Conservation (phyloP, 73 alveolate species). For the Breviolum minutum region DNA sequence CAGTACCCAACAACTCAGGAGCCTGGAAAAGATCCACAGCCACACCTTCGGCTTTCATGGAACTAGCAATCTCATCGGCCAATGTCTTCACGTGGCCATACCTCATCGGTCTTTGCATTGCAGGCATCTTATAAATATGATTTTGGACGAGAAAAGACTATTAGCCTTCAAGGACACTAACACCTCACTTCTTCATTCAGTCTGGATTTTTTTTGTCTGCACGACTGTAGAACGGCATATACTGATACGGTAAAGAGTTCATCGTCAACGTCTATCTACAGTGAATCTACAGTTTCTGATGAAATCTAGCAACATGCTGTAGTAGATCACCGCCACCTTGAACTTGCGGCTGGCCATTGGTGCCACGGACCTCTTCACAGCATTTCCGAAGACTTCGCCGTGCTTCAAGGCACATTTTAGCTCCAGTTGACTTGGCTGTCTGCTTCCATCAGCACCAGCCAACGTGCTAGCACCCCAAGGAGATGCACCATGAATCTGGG, state of each 20-base stretch:
- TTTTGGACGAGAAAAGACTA: no score
- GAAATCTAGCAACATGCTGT: slow-evolving; percentile 24
- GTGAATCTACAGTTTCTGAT: no score
- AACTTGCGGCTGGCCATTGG: slow-evolving; percentile 32
- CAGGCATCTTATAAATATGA: neutral
- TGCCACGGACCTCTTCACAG: slow-evolving; percentile 48
- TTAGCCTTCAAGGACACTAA: no score
- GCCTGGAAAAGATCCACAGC: slow-evolving; percentile 52
- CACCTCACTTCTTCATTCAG: no score
- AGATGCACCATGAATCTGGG: slow-evolving; percentile 69
- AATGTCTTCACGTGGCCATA: slow-evolving; percentile 87
- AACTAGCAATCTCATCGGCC: slow-evolving; percentile 68
- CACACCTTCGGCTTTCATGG: slow-evolving; percentile 38
- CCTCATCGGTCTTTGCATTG: neutral
- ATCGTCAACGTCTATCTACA: no score
- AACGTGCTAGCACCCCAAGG: slow-evolving; percentile 85
- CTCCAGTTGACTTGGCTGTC: slow-evolving; percentile 57
- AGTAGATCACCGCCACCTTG: slow-evolving; percentile 62
- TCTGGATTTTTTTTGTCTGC: no score
- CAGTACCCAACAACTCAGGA: slow-evolving; percentile 36
- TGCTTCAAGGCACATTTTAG: slow-evolving; percentile 39
- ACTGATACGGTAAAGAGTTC: no score
- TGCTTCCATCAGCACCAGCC: slow-evolving; percentile 82
- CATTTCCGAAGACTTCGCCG: slow-evolving; percentile 49
- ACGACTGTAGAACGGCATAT: no score